Evolutionary conservation across 257 asterid genomes (phyloP).

Genomic region (Nicotiana knightiana): DNA sequence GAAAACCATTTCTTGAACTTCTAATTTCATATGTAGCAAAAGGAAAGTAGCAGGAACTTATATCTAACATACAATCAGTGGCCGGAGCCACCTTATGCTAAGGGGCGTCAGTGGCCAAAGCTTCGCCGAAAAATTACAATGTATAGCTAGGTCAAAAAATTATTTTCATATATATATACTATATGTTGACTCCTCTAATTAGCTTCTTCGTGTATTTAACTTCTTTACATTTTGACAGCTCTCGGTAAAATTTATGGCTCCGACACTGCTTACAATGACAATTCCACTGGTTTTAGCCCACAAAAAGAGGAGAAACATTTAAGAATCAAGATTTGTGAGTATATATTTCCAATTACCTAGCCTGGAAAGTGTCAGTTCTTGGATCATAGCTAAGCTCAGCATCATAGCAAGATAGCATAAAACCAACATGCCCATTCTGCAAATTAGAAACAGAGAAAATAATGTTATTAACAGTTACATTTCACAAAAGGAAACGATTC

Average conservation of each 20-base stretch:
- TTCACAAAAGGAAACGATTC: neutral
- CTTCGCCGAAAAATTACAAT: too few species aligned
- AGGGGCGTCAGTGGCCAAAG: too few species aligned
- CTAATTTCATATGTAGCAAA: neutral
- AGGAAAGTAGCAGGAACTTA: neutral
- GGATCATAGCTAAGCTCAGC: constrained; percentile 61
- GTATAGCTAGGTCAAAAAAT: too few species aligned
- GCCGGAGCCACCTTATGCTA: too few species aligned
- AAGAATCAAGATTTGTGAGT: constrained; percentile 5
- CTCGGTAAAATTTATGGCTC: too few species aligned
- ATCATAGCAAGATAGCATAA: constrained; percentile 68
- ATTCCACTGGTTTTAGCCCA: neutral
- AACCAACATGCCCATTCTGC: constrained; percentile 76
- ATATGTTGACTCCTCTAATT: too few species aligned
- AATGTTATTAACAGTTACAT: neutral
- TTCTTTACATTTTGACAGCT: too few species aligned
- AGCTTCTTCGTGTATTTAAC: too few species aligned
- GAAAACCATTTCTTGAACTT: constrained; percentile 1
- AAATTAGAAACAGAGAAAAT: constrained; percentile 4
- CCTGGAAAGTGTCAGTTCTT: constrained; percentile 46
- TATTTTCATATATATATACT: too few species aligned
- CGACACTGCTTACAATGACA: neutral
- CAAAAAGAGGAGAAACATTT: neutral
- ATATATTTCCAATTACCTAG: constrained; percentile 39
- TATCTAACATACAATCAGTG: neutral